Evolutionary conservation across 2,329 filamentous ascomycete genomes (phyloP), one percentile per base, ranked within the genome.

Genomic region (Hortaea sp.): DNA sequence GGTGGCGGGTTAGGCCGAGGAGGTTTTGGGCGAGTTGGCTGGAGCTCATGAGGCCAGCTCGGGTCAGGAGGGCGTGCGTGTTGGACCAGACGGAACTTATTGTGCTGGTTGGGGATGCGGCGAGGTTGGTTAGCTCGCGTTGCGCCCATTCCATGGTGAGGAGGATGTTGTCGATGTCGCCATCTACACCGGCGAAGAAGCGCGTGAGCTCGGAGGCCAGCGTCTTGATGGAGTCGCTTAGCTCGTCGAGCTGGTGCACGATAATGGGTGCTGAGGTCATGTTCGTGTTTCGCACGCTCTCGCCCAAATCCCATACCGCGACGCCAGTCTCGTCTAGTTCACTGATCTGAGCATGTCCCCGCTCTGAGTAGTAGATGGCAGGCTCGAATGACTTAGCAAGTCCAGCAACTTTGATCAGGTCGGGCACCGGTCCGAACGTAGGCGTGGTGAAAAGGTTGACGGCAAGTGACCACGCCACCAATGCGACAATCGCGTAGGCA

Each of bases 71-170:
- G 56, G 78, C 82, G 71, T 95, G 86, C 41, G 95, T 71, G 62
- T 94, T 94, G 65, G 88, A 85, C 62, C 88, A 88, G 39, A 84
- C 78, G n/a, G 80, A 79, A 12, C 82, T 78, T 20, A 94, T 69
- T 2, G 80, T 76, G 39, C 76, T 78, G 1, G 77, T 75, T 5
- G 81, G 78, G 13, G 76, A 69, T 20, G 73, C 72, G 50, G 80
- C 77, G 47, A 92, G 70, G 40, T 81, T 81, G 49, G 81, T 74
- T 10, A 97, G 78, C 64, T 95, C 88, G 53, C 88, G 81, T 60
- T 84, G 84, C 10, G 88, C 86, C 90, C 90, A 95, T 62, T 95
- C 88, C 88, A 97, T 95, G 43, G 94, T 88, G 50, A 92, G 84
- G 32, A 97, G 75, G 55, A 95, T 94, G 49, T 84, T 83, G 58